phyloP scores from a whole-genome alignment of 2,329 filamentous ascomycete genomes.

The Lasiodiplodia citricola region DNA sequence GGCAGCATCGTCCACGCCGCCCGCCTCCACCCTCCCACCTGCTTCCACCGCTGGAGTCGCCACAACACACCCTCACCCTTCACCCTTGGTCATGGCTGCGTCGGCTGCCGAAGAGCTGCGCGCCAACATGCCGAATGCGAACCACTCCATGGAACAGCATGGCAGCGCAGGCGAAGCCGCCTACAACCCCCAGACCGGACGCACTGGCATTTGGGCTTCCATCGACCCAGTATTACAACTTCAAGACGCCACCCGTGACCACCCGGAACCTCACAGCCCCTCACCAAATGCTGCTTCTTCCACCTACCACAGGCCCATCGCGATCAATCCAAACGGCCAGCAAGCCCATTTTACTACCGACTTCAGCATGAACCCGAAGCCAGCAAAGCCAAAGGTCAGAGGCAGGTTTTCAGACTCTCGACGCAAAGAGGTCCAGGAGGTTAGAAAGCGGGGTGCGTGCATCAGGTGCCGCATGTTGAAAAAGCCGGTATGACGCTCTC shows the following conservation, averaged over 20 bases:
- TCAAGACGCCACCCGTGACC: conserved; percentile 41
- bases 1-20: conserved; percentile 16
- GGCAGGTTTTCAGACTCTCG: conserved; percentile 62
- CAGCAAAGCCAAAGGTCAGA: conserved; percentile 54
- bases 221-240: conserved; percentile 32
- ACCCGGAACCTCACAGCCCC: conserved; percentile 28
- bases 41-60: conserved; percentile 35
- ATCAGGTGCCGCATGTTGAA: conserved; percentile 69
- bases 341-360: conserved; percentile 43
- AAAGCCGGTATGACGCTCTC: conserved; percentile 51
- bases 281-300: conserved; percentile 26
- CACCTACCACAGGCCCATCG: conserved; percentile 43
- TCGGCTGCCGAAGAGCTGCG: conserved; percentile 47
- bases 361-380: conserved; percentile 47
- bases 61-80: conserved; percentile 41
- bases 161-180: conserved; percentile 42
- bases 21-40: conserved; percentile 18
- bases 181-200: conserved; percentile 38
- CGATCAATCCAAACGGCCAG: conserved; percentile 40
- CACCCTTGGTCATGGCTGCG: conserved; percentile 46
- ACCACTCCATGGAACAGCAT: conserved; percentile 41
- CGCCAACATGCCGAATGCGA: conserved; percentile 40
- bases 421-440: conserved; percentile 64
- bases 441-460: conserved; percentile 65
- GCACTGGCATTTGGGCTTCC: conserved; percentile 31